Evolutionary conservation across 208 protist species (phyloP), one percentile per base, ranked within the genome.

Genomic region (Phytomonas sp.): DNA sequence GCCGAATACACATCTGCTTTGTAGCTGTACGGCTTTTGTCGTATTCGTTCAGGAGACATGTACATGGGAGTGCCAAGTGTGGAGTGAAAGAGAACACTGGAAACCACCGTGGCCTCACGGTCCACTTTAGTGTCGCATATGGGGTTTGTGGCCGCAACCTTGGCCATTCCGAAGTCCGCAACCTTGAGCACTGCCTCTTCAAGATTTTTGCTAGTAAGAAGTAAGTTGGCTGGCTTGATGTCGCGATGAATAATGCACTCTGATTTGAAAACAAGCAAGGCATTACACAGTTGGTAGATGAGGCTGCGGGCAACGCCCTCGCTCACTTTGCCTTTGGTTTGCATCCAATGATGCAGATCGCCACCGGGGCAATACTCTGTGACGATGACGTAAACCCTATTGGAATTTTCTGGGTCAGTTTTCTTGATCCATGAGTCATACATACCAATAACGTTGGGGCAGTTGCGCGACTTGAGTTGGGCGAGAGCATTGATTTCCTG

Each of bases 211-310:
- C 68, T 74, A 26, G 78, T 88, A 9, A 97, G 71, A 26, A 96
- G 72, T 60, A 96, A 61, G 51, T 97, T 97, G 0, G 84, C 92
- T 0, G 91, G 90, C 66, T 97, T 97, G 32, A 97, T 70, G 68
- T 97, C 94, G 64, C 94, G 87, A 66, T 97, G 94, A 36, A 94
- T 82, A 62, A 95, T 77, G 60, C 73, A 62, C 32, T 70, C 56
- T 9, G 59, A 71, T 68, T 85, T 79, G 34, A 92, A 60, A 26
- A 75, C 66, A 43, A 70, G 77, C 51, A 92, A 68, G 62, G 79
- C 82, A 46, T 89, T 82, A 43, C 79, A 78, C n/a, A 91, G 74
- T 64, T 91, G 85, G n/a, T 76, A 76, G 64, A 86, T 88, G 59
- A 91, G 72, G 43, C 63, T 75, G 33, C 78, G 76, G 20, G 80